Evolutionary conservation across 2,329 filamentous ascomycete species (phyloP).

Genomic region (Sporothrix brasiliensis): DNA sequence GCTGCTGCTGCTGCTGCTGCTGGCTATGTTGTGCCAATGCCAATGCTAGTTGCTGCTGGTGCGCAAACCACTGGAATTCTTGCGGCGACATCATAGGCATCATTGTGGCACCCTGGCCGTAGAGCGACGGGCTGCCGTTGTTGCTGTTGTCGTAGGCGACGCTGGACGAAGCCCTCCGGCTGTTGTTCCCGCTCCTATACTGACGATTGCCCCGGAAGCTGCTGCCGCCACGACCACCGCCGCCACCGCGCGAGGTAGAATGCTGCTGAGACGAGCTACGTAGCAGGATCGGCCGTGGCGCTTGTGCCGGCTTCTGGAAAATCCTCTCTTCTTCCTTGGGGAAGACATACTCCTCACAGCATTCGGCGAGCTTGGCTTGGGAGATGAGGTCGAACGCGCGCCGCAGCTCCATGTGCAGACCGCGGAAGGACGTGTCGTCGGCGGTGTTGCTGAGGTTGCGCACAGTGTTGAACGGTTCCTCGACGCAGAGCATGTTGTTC

Average conservation of each 20-base stretch:
- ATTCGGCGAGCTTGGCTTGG: conserved; percentile 75
- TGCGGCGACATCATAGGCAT: conserved; percentile 50
- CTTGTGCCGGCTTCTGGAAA: conserved; percentile 59
- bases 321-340: conserved; percentile 76
- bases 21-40: conserved; percentile 36
- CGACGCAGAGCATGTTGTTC: conserved; percentile 87
- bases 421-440: conserved; percentile 90
- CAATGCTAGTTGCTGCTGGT: conserved; percentile 46
- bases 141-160: conserved; percentile 55
- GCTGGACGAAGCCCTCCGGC: conserved; percentile 57
- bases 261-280: conserved; percentile 65
- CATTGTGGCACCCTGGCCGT: conserved; percentile 45
- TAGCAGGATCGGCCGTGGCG: conserved; percentile 59
- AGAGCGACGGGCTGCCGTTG: conserved; percentile 42
- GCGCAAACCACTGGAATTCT: conserved; percentile 56
- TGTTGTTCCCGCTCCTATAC: conserved; percentile 51
- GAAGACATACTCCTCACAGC: conserved; percentile 85
- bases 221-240: conserved; percentile 48
- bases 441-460: conserved; percentile 95
- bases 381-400: conserved; percentile 83
- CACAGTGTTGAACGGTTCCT: conserved; percentile 90
- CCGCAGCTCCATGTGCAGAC: conserved; percentile 85
- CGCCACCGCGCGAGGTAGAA: conserved; percentile 47
- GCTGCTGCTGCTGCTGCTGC: conserved; percentile 47
- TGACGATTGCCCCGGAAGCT: conserved; percentile 56